A percentile compares a stretch with the other conserved stretches of the same genome.
Evolutionary conservation across 1,284 basidiomycete genomes (phyloP).

Genomic region (Ganoderma boninense): DNA sequence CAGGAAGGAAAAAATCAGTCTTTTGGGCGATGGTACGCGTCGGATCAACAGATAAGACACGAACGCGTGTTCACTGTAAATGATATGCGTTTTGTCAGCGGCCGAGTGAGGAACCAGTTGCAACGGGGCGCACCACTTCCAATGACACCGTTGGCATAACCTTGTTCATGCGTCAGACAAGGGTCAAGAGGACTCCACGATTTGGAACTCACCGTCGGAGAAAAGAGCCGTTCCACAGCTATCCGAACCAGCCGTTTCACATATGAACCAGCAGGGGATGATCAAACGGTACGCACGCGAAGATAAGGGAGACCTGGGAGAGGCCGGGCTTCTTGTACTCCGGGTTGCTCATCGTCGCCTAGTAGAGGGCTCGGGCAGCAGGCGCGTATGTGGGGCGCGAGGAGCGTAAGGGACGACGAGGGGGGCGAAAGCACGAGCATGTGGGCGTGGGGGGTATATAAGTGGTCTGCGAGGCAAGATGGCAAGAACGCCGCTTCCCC

Average conservation of each 20-base stretch:
- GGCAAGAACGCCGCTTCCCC: conserved; percentile 9
- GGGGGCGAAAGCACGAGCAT: conserved; percentile 24
- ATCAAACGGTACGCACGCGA: conserved; percentile 65
- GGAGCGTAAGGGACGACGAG: conserved; percentile 14
- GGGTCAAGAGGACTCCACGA: background rate
- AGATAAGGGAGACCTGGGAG: conserved; percentile 75
- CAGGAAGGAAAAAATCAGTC: conserved; percentile 14
- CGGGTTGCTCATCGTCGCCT: conserved; percentile 27
- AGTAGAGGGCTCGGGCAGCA: conserved; percentile 25
- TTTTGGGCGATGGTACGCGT: background rate
- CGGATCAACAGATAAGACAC: conserved; percentile 35
- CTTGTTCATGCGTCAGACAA: conserved; percentile 44
- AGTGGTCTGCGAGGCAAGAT: conserved; percentile 5
- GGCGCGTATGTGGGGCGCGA: conserved; percentile 25
- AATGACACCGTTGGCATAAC: conserved; percentile 86
- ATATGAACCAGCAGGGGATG: background rate
- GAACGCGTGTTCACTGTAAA: conserved; percentile 70
- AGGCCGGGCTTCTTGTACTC: conserved; percentile 38
- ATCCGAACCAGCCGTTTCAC: conserved; percentile 3
- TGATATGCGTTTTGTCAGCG: conserved; percentile 2
- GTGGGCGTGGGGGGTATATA: conserved; percentile 20
- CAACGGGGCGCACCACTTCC: conserved; percentile 63
- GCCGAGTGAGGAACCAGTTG: background rate
- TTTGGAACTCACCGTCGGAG: conserved; percentile 71
- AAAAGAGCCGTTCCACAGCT: conserved; percentile 88